Evolutionary conservation across 2,329 filamentous ascomycete genomes (phyloP).

Genomic region (Ophiocordyceps camponoti-leonardi): DNA sequence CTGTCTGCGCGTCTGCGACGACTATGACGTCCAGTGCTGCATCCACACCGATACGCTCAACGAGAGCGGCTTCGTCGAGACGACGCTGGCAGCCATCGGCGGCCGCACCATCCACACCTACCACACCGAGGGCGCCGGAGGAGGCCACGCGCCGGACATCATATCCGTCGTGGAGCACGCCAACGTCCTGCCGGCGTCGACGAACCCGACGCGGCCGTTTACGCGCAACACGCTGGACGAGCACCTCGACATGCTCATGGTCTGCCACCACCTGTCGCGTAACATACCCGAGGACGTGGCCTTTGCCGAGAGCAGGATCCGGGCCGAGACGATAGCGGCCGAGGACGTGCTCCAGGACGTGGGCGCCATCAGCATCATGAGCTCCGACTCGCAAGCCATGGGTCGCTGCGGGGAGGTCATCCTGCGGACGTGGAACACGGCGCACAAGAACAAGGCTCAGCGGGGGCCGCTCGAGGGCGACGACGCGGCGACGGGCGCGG

Average conservation of each 20-base stretch:
- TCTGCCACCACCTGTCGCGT: conserved; percentile 84
- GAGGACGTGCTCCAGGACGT: conserved; percentile 93
- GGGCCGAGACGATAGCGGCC: conserved; percentile 88
- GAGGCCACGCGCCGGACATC: conserved; percentile 90
- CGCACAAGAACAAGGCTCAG: conserved; percentile 89
- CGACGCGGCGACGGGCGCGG: conserved; percentile 50
- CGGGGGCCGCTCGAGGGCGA: conserved; percentile 64
- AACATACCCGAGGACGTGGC: conserved; percentile 92
- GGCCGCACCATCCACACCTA: conserved; percentile 87
- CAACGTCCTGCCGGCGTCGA: conserved; percentile 80
- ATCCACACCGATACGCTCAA: conserved; percentile 96
- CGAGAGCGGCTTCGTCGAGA: conserved; percentile 92
- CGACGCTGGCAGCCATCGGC: conserved; percentile 73
- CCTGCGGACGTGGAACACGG: conserved; percentile 87
- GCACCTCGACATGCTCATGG: conserved; percentile 97
- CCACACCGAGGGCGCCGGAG: conserved; percentile 89
- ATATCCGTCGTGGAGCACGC: conserved; percentile 79
- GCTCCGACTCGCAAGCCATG: conserved; percentile 90
- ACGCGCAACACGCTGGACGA: conserved; percentile 89
- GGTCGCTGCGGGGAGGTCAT: conserved; percentile 90
- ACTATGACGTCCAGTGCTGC: conserved; percentile 80
- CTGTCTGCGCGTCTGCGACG: conserved; percentile 72
- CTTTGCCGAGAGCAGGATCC: conserved; percentile 87
- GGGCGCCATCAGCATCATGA: conserved; percentile 96
- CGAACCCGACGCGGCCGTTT: conserved; percentile 82